Base-by-base conservation (phyloP, 176 grass and related monocot species). In the Aegilops tauschii region DNA sequence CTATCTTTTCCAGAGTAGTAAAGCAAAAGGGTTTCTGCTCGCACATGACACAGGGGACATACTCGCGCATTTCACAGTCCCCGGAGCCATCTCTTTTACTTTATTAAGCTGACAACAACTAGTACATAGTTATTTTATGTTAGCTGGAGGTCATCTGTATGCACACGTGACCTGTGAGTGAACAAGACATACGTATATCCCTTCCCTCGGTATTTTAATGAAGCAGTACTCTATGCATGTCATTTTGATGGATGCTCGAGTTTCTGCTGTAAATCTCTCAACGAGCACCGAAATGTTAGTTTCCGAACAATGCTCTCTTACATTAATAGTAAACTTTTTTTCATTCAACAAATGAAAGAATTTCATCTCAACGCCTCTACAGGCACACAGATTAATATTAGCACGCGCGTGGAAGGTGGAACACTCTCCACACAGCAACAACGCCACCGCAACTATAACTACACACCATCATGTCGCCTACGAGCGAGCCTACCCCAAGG, bases 281-380 rank as follows among this genome's bases (percentile, higher is more conserved):
- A 1, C 17, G 49, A 52, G 50, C 5, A 18, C 16, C 0, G 7
- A 7, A 54, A 54, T 14, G 69, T 20, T 5, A 62, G 14, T 61
- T 40, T 52, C 17, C 5, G 18, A 36, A 69, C 23, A 47, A 23
- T 47, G 8, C 10, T 7, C 25, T 34, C 4, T 12, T 37, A 21
- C 45, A 66, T 6, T 69, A 86, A 72, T 65, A 80, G 31, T 12
- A 59, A 58, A 6, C 1, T 56, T 36, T 64, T 64, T 81, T 96
- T 97, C 94, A 97, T 92, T 52, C 75, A 97, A 97, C 80, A 83
- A 94, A 97, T 97, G 90, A 97, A 97, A 92, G 88, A 94, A 94
- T 97, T 71, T 81, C 69, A 86, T 94, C 65, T 81, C 78, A 80
- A 13, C 12, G 83, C 73, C 40, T 58, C 69, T 44, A 80, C 71